These are phyloP conservation scores for Ascobolus immersus DNA, from an alignment of 495 filamentous ascomycete genomes.

Conservation along the genomic window DNA sequence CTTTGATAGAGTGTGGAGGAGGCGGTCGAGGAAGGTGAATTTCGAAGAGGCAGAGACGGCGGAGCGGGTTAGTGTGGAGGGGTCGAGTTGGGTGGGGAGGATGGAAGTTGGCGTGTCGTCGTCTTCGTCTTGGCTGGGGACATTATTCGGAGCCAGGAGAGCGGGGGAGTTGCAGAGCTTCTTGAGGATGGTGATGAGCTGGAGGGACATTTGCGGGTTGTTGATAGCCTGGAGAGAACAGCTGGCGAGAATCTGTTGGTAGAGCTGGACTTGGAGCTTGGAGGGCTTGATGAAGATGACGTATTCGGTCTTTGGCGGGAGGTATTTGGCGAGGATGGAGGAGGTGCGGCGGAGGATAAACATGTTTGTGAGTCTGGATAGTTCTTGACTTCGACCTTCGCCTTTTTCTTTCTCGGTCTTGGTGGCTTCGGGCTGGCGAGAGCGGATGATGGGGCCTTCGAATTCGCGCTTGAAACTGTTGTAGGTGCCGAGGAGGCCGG, in stretches of 20 bases:
- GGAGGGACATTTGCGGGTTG: slow-evolving; percentile 39
- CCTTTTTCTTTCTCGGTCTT: slow-evolving; percentile 46
- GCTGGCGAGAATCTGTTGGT: slow-evolving; percentile 42
- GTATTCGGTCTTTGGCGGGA: slow-evolving; percentile 38
- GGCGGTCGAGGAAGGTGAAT: slow-evolving; percentile 41
- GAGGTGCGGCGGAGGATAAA: slow-evolving; percentile 61
- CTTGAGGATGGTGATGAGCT: slow-evolving; percentile 56
- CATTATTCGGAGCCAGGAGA: slow-evolving; percentile 29
- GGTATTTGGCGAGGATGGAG: slow-evolving; percentile 43
- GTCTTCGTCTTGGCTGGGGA: slow-evolving; percentile 14
- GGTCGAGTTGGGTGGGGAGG: neutral
- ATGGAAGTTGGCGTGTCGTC: slow-evolving; percentile 1
- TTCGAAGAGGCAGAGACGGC: slow-evolving; percentile 36
- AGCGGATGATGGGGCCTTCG: slow-evolving; percentile 45
- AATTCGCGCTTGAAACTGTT: slow-evolving; percentile 47
- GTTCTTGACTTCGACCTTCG: slow-evolving; percentile 40
- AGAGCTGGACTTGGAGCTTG: slow-evolving; percentile 37
- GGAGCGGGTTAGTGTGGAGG: neutral
- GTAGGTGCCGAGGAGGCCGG: slow-evolving; percentile 41
- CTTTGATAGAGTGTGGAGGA: slow-evolving; percentile 35
- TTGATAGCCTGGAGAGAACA: slow-evolving; percentile 45
- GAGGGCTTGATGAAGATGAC: slow-evolving; percentile 55
- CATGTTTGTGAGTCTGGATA: slow-evolving; percentile 37
- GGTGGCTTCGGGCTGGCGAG: slow-evolving; percentile 43
- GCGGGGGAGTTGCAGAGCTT: slow-evolving; percentile 63